Conservation (phyloP, 768 basidiomycete species). For the Boletus pseudo-olivaceus region DNA sequence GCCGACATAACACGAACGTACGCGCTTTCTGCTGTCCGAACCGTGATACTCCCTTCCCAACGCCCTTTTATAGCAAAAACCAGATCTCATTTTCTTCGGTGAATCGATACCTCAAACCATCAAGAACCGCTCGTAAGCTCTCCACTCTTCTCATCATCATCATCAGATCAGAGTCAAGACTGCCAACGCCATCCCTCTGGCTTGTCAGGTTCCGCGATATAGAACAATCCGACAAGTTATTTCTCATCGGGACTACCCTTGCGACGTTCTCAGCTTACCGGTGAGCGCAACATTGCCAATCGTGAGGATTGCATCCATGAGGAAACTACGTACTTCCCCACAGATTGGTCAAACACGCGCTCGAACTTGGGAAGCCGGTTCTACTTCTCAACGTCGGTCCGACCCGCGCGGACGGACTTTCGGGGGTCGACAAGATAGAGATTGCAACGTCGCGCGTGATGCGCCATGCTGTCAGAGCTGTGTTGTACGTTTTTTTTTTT, state of each 20-base stretch:
- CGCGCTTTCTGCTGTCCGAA: slow-evolving; percentile 14
- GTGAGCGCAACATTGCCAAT: slow-evolving; percentile 33
- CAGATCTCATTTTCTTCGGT: slow-evolving; percentile 85
- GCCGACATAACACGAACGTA: slow-evolving; percentile 59
- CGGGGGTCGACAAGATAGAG: slow-evolving; percentile 77
- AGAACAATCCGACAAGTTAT: slow-evolving; percentile 59
- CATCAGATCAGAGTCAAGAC: not conserved
- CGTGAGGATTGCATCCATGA: not conserved
- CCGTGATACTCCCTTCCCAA: slow-evolving; percentile 20
- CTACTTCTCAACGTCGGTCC: slow-evolving; percentile 86
- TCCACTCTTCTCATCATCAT: not conserved
- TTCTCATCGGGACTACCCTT: slow-evolving; percentile 85
- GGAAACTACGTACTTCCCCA: not conserved
- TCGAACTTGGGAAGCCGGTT: slow-evolving; percentile 71
- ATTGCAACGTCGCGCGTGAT: slow-evolving; percentile 71
- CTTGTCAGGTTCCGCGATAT: slow-evolving; percentile 51
- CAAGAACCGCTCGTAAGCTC: slow-evolving; percentile 67
- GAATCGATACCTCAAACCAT: slow-evolving; percentile 72
- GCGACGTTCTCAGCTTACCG: slow-evolving; percentile 93
- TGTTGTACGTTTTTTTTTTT: slow-evolving; percentile 50
- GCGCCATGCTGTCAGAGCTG: slow-evolving; percentile 53
- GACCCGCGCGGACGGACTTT: slow-evolving; percentile 72
- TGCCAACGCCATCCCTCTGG: not conserved
- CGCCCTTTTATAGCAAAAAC: slow-evolving; percentile 53
- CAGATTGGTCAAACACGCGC: slow-evolving; percentile 77